Evolutionary conservation across 2,329 filamentous ascomycete species (phyloP).

Genomic region (Fusarium pseudonygamai): DNA sequence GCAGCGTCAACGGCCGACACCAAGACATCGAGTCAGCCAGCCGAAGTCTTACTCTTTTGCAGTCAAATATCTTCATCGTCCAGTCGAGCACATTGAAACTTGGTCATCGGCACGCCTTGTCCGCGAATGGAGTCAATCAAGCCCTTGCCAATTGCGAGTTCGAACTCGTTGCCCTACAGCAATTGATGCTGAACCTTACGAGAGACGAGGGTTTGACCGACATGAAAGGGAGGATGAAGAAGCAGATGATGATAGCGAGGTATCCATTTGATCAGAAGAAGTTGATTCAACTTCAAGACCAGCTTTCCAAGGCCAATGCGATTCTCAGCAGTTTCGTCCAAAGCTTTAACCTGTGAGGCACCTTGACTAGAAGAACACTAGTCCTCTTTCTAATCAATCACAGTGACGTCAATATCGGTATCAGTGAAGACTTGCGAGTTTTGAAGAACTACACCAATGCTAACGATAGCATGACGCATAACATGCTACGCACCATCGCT

Average conservation of each 20-base stretch:
- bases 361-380: neutral
- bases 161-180: neutral
- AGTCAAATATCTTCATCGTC: neutral
- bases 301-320: neutral
- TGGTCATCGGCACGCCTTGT: neutral
- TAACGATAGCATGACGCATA: neutral
- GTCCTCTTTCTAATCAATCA: too few species aligned
- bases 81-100: neutral
- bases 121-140: neutral
- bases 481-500: neutral
- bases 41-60: neutral
- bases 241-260: neutral
- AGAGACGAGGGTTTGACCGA: fast-evolving
- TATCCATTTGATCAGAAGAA: conserved; percentile 3
- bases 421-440: neutral
- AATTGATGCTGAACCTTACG: fast-evolving
- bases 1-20: neutral
- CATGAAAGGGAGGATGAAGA: neutral
- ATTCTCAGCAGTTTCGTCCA: neutral
- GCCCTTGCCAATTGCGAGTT: neutral
- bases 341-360: neutral
- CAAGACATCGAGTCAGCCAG: neutral
- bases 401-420: neutral
- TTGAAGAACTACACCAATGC: fast-evolving
- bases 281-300: neutral